Percentiles rank a stretch among this genome's conserved stretches.
Evolutionary conservation across 257 asterid genomes (phyloP).

Genomic region (Osmanthus fragrans): DNA sequence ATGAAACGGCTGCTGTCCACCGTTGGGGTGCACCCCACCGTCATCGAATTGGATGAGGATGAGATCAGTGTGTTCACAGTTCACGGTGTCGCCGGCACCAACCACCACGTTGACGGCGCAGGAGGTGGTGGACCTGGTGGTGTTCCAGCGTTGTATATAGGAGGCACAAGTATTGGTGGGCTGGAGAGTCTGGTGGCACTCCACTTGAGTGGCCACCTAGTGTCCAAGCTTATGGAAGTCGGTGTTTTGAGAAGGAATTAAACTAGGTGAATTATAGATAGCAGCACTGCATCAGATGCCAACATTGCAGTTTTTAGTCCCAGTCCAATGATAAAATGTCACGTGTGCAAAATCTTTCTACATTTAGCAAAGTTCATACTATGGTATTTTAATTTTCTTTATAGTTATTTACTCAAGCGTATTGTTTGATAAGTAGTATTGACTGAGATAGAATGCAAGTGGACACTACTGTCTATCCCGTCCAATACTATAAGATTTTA

Average conservation of each 20-base stretch:
- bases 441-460: too few relatives aligned
- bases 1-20: slow-evolving; percentile 73
- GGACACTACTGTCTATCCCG: too few relatives aligned
- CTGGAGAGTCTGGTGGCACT: slow-evolving; percentile 75
- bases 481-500: too few relatives aligned
- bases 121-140: slow-evolving; percentile 48
- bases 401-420: slow-evolving; percentile 7
- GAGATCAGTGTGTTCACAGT: slow-evolving; percentile 58
- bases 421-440: slow-evolving; percentile 6
- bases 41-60: slow-evolving; percentile 78
- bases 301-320: too few relatives aligned
- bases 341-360: too few relatives aligned
- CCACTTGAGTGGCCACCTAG: slow-evolving; percentile 79
- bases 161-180: slow-evolving; percentile 85
- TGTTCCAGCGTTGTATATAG: slow-evolving; percentile 77
- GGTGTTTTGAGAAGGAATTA: slow-evolving; percentile 53
- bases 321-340: too few relatives aligned
- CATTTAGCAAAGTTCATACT: not conserved
- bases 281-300: too few relatives aligned
- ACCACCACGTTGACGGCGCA: not conserved
- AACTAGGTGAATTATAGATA: too few relatives aligned
- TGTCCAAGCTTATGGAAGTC: slow-evolving; percentile 79
- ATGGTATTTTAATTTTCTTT: slow-evolving; percentile 36
- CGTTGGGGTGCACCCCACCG: slow-evolving; percentile 84
- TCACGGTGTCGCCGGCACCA: slow-evolving; percentile 19